Base-by-base conservation (phyloP, 441 rosid genomes). In the Hura crepitans region DNA sequence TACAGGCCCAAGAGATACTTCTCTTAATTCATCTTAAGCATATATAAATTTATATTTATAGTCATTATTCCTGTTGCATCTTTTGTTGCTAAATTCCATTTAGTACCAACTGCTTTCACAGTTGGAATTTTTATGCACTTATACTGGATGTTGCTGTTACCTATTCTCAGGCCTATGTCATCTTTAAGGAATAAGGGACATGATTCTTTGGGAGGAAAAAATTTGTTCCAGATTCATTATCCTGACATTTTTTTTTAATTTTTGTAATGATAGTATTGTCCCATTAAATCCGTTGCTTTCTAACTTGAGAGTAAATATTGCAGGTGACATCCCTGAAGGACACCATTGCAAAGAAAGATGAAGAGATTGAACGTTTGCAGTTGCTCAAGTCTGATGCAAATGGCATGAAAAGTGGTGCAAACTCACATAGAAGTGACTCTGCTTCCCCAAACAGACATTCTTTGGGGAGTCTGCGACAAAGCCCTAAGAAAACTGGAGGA, bases 281-380 rank as follows among this genome's bases (percentile, higher is more conserved):
- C 33, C 3, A 42, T 43, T 45, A 31, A n/a, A 18, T 46, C 23
- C 31, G 30, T 35, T 25, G 31, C 62, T 54, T 14, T 13, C n/a
- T 64, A 45, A 67, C 46, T 74, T 33, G 27, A 18, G 65, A 54
- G 45, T 55, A 63, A 51, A 71, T 64, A 18, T 22, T 70, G 50
- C 70, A 80, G 83, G 83, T 80, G 28, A 4, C 78, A 43, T 74
- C 57, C 31, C 76, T 80, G n/a, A 76, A 71, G 68, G 76, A 80
- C 43, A 64, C 71, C 5, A 35, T 80, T 30, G 28, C 76, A 25
- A 74, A 71, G 66, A 80, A 80, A 76, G 80, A 80, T 58, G 80
- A 66, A 59, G 80, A 73, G 72, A 70, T 80, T 70, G 80, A 74
- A 56, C 73, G 59, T 28, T 58, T 80, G 66, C 68, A 73, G 61